Conservation (phyloP, 163 green algal genomes). For the Chloromonas sp. region DNA sequence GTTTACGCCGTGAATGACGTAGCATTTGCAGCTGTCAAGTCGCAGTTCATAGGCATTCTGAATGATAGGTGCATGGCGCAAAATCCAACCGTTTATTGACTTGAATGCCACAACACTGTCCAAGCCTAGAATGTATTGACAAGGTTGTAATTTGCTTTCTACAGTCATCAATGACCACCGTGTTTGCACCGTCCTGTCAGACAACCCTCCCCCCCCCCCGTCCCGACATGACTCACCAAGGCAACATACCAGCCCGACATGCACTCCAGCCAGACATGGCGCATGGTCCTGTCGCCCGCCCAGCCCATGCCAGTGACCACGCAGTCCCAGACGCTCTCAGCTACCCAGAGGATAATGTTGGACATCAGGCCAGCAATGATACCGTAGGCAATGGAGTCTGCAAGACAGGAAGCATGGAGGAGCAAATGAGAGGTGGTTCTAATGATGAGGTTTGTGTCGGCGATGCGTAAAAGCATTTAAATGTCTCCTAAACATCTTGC, state of each 20-base stretch:
- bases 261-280: slow-evolving; percentile 17
- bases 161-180: no score
- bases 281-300: slow-evolving; percentile 14
- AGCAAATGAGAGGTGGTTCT: no score
- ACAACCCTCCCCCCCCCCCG: no score
- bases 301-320: not conserved
- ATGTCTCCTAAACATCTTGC: no score
- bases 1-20: not conserved
- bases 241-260: not conserved
- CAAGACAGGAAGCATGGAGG: no score
- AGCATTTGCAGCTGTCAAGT: not conserved
- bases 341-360: slow-evolving; percentile 50
- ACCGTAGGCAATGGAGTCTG: slow-evolving; percentile 63
- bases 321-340: slow-evolving; percentile 17
- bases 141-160: not conserved
- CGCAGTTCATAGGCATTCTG: not conserved
- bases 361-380: slow-evolving; percentile 64
- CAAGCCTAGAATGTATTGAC: not conserved
- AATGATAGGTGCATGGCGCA: not conserved
- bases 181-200: no score
- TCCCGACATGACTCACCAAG: not conserved
- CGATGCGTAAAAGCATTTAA: no score
- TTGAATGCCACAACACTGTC: no score
- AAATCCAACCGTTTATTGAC: no score
- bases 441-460: no score